Evolutionary conservation across 75 land plant species (phyloP).

Genomic region (Gnetum montanum): DNA sequence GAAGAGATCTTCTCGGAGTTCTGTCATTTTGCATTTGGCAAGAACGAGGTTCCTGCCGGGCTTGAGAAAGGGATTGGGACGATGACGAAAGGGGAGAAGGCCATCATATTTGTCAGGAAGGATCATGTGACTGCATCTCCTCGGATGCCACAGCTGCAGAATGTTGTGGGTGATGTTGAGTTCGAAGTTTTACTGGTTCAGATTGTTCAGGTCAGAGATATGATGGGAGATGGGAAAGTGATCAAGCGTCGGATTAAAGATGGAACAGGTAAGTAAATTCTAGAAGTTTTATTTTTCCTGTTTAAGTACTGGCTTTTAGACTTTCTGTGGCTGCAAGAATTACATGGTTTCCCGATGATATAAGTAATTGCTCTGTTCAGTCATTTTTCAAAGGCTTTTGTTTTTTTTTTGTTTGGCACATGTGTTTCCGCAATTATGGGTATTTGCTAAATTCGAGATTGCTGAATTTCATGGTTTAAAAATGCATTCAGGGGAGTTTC

Average conservation of each 20-base stretch:
- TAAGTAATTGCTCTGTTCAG: too few relatives aligned
- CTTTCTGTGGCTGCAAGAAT: too few relatives aligned
- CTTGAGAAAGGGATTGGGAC: conserved; percentile 92
- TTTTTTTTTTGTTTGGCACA: not conserved
- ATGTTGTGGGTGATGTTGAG: conserved; percentile 48
- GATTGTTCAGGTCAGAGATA: conserved; percentile 90
- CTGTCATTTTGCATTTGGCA: conserved; percentile 84
- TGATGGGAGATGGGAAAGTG: conserved; percentile 92
- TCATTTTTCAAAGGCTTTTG: not conserved
- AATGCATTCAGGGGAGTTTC: conserved; percentile 77
- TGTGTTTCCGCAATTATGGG: not conserved
- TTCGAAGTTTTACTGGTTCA: conserved; percentile 93
- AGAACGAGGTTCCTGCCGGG: conserved; percentile 88
- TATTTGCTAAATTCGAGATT: not conserved
- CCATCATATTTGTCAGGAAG: conserved; percentile 55
- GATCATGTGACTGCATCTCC: conserved; percentile 49
- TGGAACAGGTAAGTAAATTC: conserved; percentile 69
- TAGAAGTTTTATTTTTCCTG: not conserved
- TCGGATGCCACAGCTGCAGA: conserved; percentile 23
- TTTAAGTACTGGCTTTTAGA: too few relatives aligned
- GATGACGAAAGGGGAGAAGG: conserved; percentile 77
- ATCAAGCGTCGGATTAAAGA: conserved; percentile 86
- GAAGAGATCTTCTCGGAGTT: too few relatives aligned
- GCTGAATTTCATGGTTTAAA: not conserved
- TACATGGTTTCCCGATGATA: too few relatives aligned